These are phyloP conservation scores for Camelina neglecta DNA, from an alignment of 345 rosid genomes.

Conservation along the genomic window DNA sequence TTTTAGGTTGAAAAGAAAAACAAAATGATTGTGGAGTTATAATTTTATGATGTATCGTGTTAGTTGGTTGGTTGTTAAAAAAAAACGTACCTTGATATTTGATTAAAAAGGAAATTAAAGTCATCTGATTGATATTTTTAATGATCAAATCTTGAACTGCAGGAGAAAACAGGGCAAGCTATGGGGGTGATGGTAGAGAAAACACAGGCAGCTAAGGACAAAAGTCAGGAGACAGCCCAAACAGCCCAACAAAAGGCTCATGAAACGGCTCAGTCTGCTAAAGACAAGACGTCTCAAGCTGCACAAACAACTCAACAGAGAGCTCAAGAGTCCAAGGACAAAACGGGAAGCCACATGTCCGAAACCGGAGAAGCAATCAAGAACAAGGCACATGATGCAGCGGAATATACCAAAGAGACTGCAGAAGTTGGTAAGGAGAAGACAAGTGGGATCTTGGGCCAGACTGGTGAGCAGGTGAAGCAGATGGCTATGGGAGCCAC, in stretches of 20 bases:
- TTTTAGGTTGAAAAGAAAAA: not conserved
- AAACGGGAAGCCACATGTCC: conserved; percentile 36
- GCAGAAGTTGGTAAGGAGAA: conserved; percentile 50
- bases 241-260: conserved; percentile 38
- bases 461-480: conserved; percentile 65
- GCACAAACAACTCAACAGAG: conserved; percentile 41
- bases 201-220: conserved; percentile 46
- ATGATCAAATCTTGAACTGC: not conserved
- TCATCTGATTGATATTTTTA: no score
- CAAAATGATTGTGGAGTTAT: not conserved
- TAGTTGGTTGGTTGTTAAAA: not conserved
- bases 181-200: conserved; percentile 41
- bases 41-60: not conserved
- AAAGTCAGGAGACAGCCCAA: conserved; percentile 32
- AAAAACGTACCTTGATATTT: no score
- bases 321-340: conserved; percentile 39
- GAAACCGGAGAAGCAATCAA: conserved; percentile 42
- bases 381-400: conserved; percentile 41
- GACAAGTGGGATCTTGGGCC: conserved; percentile 47
- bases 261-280: conserved; percentile 34
- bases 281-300: conserved; percentile 39
- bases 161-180: conserved; percentile 48
- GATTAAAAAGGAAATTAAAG: not conserved
- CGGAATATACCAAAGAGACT: conserved; percentile 42
- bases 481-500: conserved; percentile 56